Conservation (phyloP, 768 basidiomycete genomes). For the Vararia minispora region DNA sequence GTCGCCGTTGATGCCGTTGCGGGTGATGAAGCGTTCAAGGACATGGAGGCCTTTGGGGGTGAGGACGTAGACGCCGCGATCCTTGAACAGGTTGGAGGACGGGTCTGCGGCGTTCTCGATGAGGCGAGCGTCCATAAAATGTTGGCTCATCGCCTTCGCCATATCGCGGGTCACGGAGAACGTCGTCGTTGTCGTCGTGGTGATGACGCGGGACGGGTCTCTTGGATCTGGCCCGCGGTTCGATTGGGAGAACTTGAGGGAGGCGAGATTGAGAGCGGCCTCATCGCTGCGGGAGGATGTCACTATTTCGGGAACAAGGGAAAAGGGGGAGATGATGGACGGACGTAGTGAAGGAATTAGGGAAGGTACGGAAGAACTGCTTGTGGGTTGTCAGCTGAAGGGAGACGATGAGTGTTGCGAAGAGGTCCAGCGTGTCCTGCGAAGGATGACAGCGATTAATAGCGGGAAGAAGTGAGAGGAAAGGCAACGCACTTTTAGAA, state of each 20-base stretch:
- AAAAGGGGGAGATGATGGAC: constrained; percentile 22
- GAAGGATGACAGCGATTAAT: constrained; percentile 2
- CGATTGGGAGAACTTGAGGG: constrained; percentile 97
- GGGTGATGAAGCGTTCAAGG: constrained; percentile 98
- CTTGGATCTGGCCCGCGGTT: constrained; percentile 97
- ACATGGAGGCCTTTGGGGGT: constrained; percentile 98
- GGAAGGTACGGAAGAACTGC: constrained; percentile 92
- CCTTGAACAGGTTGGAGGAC: constrained; percentile 85
- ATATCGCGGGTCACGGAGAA: constrained; percentile 99
- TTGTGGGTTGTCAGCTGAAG: constrained; percentile 82
- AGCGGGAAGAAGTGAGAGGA: background rate
- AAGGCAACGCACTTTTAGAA: constrained; percentile 59
- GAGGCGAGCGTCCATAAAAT: constrained; percentile 97
- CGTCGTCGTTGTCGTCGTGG: constrained; percentile 97
- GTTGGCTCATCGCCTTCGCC: constrained; percentile 99
- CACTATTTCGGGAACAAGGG: constrained; percentile 9
- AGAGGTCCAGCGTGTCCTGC: constrained; percentile 96
- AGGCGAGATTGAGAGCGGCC: constrained; percentile 85
- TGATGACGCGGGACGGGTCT: constrained; percentile 95
- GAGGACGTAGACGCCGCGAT: constrained; percentile 89
- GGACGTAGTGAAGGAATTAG: constrained; percentile 92
- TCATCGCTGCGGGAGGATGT: constrained; percentile 59
- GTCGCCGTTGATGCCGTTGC: constrained; percentile 96
- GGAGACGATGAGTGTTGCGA: constrained; percentile 92
- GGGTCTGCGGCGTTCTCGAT: constrained; percentile 96